Evolutionary conservation across 139 green algal species (phyloP), one percentile per base, ranked within the genome.

Genomic region (Micromonas commoda): DNA sequence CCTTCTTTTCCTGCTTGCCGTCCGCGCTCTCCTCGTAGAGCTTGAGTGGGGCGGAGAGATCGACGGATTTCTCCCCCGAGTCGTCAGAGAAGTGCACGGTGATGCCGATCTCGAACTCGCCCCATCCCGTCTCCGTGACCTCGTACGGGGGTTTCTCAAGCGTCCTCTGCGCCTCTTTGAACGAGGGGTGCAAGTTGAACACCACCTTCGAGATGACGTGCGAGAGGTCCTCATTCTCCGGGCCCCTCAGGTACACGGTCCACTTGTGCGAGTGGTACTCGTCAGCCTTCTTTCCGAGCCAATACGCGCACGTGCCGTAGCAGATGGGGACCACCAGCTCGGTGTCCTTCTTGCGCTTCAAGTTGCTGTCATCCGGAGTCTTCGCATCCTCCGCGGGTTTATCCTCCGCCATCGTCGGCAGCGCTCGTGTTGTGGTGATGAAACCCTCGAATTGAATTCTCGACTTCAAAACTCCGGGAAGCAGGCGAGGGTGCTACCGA

Each of bases 181-280:
- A 98, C 19, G 77, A 91, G 2, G 88, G 81, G 79, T 98, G 94
- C 82, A 98, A 85, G 53, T 93, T 83, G 83, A 98, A 98, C 0
- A 86, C 83, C 0, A 97, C 94, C 79, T 88, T 91, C 28, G 87
- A 87, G 20, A 98, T 76, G 45, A 94, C 61, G 33, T 93, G 85
- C 1, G 76, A 85, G 0, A 97, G 71, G 82, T 98, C 93, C 66
- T 96, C 87, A 1, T 90, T 89, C 6, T 88, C 86, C 0, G 83
- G 66, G 0, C 85, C 84, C 6, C 94, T 81, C 23, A 96, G 52
- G 76, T 97, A 98, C n/a, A 95, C 87, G 6, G 91, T 98, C 94
- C 94, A 98, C 45, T 81, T 88, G 84, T 98, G 94, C 29, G 84
- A 84, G 37, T 86, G 68, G 70, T 87, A 87, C 65, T 85, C 81